Conservation (phyloP, 257 asterid genomes). For the Solanum stenotomum region DNA sequence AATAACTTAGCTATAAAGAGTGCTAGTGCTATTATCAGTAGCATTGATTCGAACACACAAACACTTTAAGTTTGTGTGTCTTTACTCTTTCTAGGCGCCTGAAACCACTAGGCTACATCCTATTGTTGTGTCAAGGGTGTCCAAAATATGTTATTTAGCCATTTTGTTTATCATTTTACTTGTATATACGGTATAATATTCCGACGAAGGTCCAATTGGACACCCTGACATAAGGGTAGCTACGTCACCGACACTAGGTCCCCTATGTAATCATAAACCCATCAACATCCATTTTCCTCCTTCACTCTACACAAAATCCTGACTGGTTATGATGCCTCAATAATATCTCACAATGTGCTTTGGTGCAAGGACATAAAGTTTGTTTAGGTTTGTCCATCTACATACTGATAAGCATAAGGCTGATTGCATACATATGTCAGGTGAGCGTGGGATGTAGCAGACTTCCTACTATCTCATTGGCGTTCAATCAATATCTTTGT, state of each 20-base stretch:
- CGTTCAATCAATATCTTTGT: background rate
- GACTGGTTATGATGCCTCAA: background rate
- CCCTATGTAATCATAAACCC: background rate
- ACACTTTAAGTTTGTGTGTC: too few species aligned
- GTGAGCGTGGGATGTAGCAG: background rate
- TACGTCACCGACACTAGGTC: background rate
- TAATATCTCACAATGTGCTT: background rate
- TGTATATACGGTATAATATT: too few species aligned
- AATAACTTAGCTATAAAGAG: too few species aligned
- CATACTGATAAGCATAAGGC: background rate
- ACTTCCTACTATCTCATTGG: background rate
- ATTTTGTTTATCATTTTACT: too few species aligned
- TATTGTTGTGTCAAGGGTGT: too few species aligned
- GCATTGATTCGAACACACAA: too few species aligned
- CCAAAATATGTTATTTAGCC: too few species aligned
- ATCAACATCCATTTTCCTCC: background rate
- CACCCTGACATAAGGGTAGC: too few species aligned
- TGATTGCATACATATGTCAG: background rate
- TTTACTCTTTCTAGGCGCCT: too few species aligned
- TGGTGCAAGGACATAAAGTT: background rate
- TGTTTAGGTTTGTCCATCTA: background rate
- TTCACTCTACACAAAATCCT: background rate
- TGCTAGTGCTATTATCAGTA: too few species aligned
- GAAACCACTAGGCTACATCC: too few species aligned
- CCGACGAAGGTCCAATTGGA: too few species aligned